Evolutionary conservation across 2,329 filamentous ascomycete genomes (phyloP).

Genomic region (Diaporthe vexans): DNA sequence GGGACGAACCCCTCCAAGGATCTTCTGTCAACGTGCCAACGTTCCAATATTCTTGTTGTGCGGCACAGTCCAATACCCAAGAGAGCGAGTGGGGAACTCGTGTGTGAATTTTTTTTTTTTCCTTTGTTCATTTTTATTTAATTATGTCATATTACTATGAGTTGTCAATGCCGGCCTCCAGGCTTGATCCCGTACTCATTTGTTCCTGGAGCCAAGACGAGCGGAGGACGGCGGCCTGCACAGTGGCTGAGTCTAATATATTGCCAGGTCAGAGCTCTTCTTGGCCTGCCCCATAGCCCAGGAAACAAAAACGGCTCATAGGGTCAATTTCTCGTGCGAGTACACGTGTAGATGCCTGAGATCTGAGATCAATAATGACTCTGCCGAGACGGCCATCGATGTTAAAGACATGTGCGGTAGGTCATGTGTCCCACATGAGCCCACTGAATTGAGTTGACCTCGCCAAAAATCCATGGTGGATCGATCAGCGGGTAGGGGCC

Average conservation of each 20-base stretch:
- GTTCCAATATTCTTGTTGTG: background rate
- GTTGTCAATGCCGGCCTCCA: background rate
- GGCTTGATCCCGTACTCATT: background rate
- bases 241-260: conserved; percentile 24
- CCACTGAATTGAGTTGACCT: conserved; percentile 18
- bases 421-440: background rate
- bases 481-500: background rate
- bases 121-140: background rate
- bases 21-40: background rate
- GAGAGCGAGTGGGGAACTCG: background rate
- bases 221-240: conserved; percentile 12
- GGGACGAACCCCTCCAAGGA: conserved; percentile 13
- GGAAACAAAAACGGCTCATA: background rate
- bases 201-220: background rate
- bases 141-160: background rate
- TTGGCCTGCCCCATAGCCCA: conserved; percentile 17
- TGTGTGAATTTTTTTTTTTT: background rate
- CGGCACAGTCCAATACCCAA: background rate
- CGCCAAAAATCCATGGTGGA: background rate
- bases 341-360: background rate
- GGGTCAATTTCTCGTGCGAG: background rate
- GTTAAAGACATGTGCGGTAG: background rate
- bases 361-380: background rate
- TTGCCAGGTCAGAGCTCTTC: conserved; percentile 23
- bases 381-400: background rate